Base-by-base conservation (phyloP, 1,284 basidiomycete species). In the Cutaneotrichosporon sp. region DNA sequence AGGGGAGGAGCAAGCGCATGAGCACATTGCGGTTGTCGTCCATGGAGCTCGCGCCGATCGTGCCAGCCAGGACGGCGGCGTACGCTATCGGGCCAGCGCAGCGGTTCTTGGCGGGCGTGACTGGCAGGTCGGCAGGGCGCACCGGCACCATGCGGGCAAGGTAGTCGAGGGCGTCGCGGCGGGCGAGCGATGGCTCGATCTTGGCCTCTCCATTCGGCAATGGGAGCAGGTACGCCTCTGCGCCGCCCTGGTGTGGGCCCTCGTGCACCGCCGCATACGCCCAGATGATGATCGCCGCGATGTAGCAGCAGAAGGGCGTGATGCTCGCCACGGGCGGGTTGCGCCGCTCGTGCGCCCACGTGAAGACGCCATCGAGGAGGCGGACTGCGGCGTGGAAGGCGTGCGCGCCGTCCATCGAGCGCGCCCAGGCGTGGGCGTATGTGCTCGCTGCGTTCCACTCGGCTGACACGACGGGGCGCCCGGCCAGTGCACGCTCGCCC, bases 1-100 rank as follows among this genome's bases (percentile, higher is more conserved):
- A 38, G 2, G 36, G 36, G 1, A 38, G 36, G 6, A 58, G 31
- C 34, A 58, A 20, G 16, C 68, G 65, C 18, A 65, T 14, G 16
- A 71, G 54, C 9, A 71, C 69, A 22, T 59, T 55, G 24, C 63
- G 25, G 52, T 64, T 62, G 47, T 71, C 69, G 10, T 71, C 68
- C 52, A 67, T 66, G 6, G 62, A 58, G 18, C 68, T 68, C 7
- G 68, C 14, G 14, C 56, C 56, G n/a, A 69, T 20, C 9, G 59
- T 68, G 11, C 69, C 68, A 3, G 63, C 57, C 1, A 71, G 58
- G 52, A 68, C 60, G n/a, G 69, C 67, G 13, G 67, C 62, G 57
- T 71, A 71, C 16, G 67, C 69, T 5, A 71, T 56, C 22, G 69
- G 55, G 7, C 66, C 66, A 0, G 66, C 62, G 46, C 66, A 69